Conservation (phyloP, 2,329 filamentous ascomycete species). For the Colletotrichum simmondsii region DNA sequence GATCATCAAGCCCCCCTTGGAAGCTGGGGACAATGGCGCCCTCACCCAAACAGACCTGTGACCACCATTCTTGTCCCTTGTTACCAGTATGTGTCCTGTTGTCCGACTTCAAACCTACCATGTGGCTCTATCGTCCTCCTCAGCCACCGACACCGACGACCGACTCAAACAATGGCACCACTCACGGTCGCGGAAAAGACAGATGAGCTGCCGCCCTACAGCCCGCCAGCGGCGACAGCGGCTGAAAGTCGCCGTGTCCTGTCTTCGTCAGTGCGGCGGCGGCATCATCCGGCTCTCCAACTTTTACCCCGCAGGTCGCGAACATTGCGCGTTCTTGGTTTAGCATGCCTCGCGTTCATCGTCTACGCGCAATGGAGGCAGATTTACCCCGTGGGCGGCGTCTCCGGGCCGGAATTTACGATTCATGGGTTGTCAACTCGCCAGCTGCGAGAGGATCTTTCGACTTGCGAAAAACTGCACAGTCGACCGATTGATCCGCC, state of each 20-base stretch:
- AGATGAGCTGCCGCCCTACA: constrained; percentile 57
- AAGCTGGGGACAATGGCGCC: neutral
- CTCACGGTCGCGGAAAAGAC: constrained; percentile 45
- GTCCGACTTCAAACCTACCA: neutral
- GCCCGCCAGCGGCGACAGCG: constrained; percentile 41
- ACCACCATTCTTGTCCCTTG: neutral
- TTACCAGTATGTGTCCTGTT: neutral
- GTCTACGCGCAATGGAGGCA: constrained; percentile 61
- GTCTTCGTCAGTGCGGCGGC: neutral
- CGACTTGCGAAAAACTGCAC: constrained; percentile 65
- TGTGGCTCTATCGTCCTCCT: too few relatives aligned
- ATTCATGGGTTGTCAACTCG: constrained; percentile 56
- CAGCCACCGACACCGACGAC: neutral
- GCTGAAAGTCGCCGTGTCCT: neutral
- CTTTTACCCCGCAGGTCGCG: constrained; percentile 25
- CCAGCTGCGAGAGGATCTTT: constrained; percentile 64
- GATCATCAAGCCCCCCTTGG: neutral
- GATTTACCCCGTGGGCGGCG: constrained; percentile 38
- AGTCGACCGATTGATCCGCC: constrained; percentile 65
- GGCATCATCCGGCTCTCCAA: neutral
- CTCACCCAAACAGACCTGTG: neutral
- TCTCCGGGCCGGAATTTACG: constrained; percentile 42
- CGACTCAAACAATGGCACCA: neutral
- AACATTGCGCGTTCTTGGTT: constrained; percentile 41
- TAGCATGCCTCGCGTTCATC: constrained; percentile 61